Evolutionary conservation across 805 yeast species (phyloP).

Genomic region (Starmera amethionina): DNA sequence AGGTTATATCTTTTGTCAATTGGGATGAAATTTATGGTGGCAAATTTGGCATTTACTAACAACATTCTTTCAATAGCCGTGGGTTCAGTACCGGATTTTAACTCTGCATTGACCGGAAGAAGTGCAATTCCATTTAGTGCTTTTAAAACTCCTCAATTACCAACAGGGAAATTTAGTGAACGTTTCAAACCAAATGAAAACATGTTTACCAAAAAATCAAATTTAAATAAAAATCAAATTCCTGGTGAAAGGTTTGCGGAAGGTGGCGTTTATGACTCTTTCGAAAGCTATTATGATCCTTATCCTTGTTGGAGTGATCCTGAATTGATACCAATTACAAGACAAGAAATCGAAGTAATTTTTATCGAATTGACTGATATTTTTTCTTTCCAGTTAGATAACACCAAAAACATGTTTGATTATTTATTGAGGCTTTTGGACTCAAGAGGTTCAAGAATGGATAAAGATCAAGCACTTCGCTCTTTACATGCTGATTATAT

Average conservation of each 20-base stretch:
- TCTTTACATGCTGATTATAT: conserved; percentile 67
- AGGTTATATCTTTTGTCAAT: too few relatives aligned
- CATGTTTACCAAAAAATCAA: conserved; percentile 5
- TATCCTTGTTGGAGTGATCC: conserved; percentile 43
- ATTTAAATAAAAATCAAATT: conserved; percentile 16
- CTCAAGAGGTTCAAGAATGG: conserved; percentile 59
- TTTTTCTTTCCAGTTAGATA: conserved; percentile 65
- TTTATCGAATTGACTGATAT: conserved; percentile 40
- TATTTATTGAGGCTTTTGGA: conserved; percentile 52
- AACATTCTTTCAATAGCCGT: conserved; percentile 3
- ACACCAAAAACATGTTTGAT: conserved; percentile 57
- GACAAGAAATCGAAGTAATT: conserved; percentile 45
- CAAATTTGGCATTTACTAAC: not conserved
- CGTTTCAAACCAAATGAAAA: conserved; percentile 23
- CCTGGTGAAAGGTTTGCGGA: conserved; percentile 31
- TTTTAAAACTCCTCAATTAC: conserved; percentile 87
- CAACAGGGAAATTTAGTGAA: conserved; percentile 58
- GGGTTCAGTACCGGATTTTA: conserved; percentile 10
- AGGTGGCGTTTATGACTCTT: conserved; percentile 30
- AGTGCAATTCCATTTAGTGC: conserved; percentile 75
- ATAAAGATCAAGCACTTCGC: conserved; percentile 42
- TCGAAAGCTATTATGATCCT: conserved; percentile 33
- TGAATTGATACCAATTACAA: conserved; percentile 34
- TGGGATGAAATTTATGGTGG: too few relatives aligned
- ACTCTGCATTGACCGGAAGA: conserved; percentile 20